These are phyloP conservation scores for Fusarium mangiferae DNA, from an alignment of 2,329 filamentous ascomycete genomes.

Conservation along the genomic window DNA sequence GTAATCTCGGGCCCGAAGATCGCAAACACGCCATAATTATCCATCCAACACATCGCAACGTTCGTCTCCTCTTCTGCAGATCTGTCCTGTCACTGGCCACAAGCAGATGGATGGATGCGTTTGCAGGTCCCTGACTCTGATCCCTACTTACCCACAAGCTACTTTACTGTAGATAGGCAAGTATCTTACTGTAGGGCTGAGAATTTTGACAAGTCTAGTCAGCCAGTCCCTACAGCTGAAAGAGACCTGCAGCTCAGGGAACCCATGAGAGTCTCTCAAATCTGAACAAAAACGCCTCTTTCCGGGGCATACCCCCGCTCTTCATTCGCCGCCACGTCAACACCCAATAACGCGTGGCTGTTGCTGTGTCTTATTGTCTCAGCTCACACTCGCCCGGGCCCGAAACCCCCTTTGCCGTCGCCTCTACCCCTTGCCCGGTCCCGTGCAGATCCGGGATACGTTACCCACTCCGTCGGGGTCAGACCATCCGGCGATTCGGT, in stretches of 20 bases:
- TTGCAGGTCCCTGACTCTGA: slow-evolving; percentile 8
- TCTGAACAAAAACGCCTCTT: slow-evolving; percentile 13
- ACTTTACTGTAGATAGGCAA: background rate
- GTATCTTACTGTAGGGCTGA: slow-evolving; percentile 8
- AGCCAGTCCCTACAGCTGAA: slow-evolving; percentile 1
- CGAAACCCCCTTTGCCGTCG: background rate
- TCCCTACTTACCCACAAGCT: slow-evolving; percentile 6
- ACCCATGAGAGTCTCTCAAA: slow-evolving; percentile 7
- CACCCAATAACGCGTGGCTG: background rate
- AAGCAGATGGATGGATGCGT: slow-evolving; percentile 5
- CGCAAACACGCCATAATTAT: slow-evolving; percentile 12
- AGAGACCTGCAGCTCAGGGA: slow-evolving; percentile 27
- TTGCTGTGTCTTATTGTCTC: slow-evolving; percentile 11
- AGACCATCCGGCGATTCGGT: slow-evolving; percentile 1
- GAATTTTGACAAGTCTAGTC: background rate
- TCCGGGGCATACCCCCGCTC: background rate
- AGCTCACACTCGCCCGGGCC: slow-evolving; percentile 2
- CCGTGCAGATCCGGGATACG: slow-evolving; percentile 7
- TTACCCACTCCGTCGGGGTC: slow-evolving; percentile 22
- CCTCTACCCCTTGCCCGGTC: background rate
- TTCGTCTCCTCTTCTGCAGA: background rate
- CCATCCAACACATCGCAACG: background rate
- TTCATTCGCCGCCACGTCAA: slow-evolving; percentile 8
- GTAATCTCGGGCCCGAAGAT: slow-evolving; percentile 31
- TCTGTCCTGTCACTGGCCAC: slow-evolving; percentile 23